Evolutionary conservation across 306 rosid genomes (phyloP).

Genomic region (Trifolium subterraneum): DNA sequence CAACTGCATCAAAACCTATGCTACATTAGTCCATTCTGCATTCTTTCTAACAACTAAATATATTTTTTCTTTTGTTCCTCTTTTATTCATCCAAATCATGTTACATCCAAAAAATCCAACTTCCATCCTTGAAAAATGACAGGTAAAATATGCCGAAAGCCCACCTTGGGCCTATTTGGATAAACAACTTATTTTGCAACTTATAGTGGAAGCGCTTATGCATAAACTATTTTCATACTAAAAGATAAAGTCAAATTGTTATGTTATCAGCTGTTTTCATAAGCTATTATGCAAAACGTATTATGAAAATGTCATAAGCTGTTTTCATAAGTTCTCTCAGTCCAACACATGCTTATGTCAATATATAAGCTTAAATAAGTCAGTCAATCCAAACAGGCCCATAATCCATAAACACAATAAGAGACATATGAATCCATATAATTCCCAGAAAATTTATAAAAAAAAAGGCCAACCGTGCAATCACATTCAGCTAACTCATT

Average conservation of each 20-base stretch:
- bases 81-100: slow-evolving; percentile 8
- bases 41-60: slow-evolving; percentile 18
- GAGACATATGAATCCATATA: background rate
- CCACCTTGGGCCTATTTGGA: background rate
- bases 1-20: background rate
- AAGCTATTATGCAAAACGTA: too few relatives aligned
- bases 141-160: background rate
- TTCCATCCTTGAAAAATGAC: background rate
- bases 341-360: too few relatives aligned
- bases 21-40: background rate
- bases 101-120: background rate
- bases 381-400: too few relatives aligned
- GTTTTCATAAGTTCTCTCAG: too few relatives aligned
- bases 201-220: too few relatives aligned
- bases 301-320: too few relatives aligned
- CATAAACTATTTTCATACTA: too few relatives aligned
- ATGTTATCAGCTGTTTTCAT: too few relatives aligned
- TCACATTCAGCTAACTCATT: slow-evolving; percentile 11
- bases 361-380: too few relatives aligned
- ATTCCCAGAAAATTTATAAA: background rate
- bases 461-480: background rate
- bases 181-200: too few relatives aligned
- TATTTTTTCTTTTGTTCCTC: background rate
- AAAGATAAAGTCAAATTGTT: too few relatives aligned
- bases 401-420: slow-evolving; percentile 12